phyloP scores from a whole-genome alignment of 2,329 filamentous ascomycete genomes.

The Monosporascus cannonballus region DNA sequence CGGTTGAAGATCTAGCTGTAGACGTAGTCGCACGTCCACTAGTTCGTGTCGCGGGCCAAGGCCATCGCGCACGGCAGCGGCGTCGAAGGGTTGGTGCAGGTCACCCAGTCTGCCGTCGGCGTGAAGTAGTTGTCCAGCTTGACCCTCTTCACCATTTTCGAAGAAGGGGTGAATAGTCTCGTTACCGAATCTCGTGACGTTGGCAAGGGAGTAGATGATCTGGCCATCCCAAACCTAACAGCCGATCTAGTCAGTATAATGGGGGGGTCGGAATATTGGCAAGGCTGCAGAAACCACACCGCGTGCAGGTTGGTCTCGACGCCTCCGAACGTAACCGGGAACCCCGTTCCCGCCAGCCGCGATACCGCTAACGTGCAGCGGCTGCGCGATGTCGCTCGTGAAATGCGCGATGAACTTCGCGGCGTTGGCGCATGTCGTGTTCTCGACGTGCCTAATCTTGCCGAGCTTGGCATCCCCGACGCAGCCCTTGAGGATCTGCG shows the following conservation, averaged over 20 bases:
- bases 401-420: constrained; percentile 33
- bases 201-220: constrained; percentile 32
- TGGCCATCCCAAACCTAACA: constrained; percentile 38
- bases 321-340: constrained; percentile 37
- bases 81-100: constrained; percentile 11
- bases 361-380: constrained; percentile 34
- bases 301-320: constrained; percentile 40
- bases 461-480: constrained; percentile 10
- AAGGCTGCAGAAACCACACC: constrained; percentile 14
- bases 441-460: constrained; percentile 9
- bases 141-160: constrained; percentile 9
- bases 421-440: constrained; percentile 17
- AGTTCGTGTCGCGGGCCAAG: constrained; percentile 17
- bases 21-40: constrained; percentile 16
- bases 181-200: constrained; percentile 11
- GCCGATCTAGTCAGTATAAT: not conserved
- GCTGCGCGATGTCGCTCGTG: constrained; percentile 39
- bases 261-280: not conserved
- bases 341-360: constrained; percentile 41
- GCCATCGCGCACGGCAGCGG: constrained; percentile 7
- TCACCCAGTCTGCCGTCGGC: constrained; percentile 10
- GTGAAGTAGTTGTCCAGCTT: constrained; percentile 10
- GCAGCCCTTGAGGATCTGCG: constrained; percentile 14
- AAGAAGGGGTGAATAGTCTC: constrained; percentile 15
- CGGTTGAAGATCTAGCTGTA: constrained; percentile 15